Percentiles rank a stretch among this genome's conserved stretches.
These are phyloP conservation scores for Vitis riparia DNA, from an alignment of 164 flowering plant genomes.

Conservation along the genomic window DNA sequence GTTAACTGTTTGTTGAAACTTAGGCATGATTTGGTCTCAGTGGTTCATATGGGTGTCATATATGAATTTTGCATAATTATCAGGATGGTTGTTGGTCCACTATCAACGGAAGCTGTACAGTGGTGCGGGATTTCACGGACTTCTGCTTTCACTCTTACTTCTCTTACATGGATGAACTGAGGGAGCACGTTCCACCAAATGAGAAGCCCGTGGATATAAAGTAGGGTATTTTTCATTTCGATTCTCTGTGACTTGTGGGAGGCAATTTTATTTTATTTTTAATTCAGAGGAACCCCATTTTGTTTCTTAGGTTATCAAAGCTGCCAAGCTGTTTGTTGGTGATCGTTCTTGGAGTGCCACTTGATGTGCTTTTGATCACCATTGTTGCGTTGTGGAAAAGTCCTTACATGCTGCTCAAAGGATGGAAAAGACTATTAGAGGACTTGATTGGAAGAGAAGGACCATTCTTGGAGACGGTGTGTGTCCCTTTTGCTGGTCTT, in stretches of 20 bases:
- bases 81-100: constrained; percentile 90
- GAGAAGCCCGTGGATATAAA: constrained; percentile 65
- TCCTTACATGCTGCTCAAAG: constrained; percentile 88
- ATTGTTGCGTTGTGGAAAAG: constrained; percentile 75
- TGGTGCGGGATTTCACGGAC: constrained; percentile 78
- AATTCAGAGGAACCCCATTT: not conserved
- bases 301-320: constrained; percentile 47
- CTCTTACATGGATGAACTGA: constrained; percentile 88
- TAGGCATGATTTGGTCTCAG: too few relatives aligned
- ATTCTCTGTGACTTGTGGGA: not conserved
- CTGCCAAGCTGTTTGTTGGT: constrained; percentile 71
- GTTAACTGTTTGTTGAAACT: too few relatives aligned
- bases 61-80: constrained; percentile 1
- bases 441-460: constrained; percentile 94
- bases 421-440: constrained; percentile 88
- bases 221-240: constrained; percentile 29
- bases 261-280: too few relatives aligned
- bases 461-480: constrained; percentile 87
- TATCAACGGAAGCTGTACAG: constrained; percentile 63
- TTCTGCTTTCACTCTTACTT: constrained; percentile 94
- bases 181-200: constrained; percentile 46
- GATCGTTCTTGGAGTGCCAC: constrained; percentile 51
- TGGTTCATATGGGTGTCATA: too few relatives aligned
- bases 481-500: constrained; percentile 94
- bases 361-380: constrained; percentile 62